These are phyloP conservation scores for Lactifluus subvellereus DNA, from an alignment of 768 basidiomycete species.

Conservation along the genomic window DNA sequence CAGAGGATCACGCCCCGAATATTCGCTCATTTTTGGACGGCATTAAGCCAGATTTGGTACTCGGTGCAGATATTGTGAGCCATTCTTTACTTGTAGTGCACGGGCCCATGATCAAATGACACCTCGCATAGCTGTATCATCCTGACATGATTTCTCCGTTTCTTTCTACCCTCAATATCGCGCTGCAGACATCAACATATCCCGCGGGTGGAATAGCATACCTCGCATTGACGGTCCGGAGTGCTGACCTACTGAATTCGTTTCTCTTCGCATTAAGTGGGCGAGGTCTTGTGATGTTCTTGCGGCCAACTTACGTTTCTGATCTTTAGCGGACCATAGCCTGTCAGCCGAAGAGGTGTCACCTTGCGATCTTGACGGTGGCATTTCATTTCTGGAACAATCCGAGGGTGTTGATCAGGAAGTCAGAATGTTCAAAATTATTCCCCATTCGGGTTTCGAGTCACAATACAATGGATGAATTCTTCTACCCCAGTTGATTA, in stretches of 20 bases:
- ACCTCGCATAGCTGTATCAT: constrained; percentile 11
- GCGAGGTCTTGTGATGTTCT: not conserved
- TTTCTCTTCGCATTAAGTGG: constrained; percentile 17
- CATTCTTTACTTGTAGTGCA: not conserved
- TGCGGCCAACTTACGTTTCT: not conserved
- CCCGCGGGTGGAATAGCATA: constrained; percentile 11
- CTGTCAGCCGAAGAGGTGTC: constrained; percentile 11
- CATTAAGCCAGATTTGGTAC: constrained; percentile 48
- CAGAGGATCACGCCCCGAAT: constrained; percentile 24
- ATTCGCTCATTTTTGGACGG: constrained; percentile 36
- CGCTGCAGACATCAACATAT: constrained; percentile 6
- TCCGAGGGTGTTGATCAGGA: constrained; percentile 13
- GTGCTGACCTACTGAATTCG: constrained; percentile 8
- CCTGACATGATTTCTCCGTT: constrained; percentile 21
- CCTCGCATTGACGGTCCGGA: constrained; percentile 22
- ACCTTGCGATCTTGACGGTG: not conserved
- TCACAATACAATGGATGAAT: not conserved
- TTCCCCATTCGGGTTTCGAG: not conserved
- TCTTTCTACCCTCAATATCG: constrained; percentile 19
- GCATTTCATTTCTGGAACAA: constrained; percentile 9
- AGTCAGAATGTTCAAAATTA: constrained; percentile 14
- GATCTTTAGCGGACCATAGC: constrained; percentile 9
- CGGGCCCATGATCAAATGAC: not conserved
- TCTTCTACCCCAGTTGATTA: not conserved
- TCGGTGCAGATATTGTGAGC: constrained; percentile 67